These are phyloP conservation scores for Mucor plumbeus DNA, from an alignment of 371 early-diverging fungal genomes.

Conservation along the genomic window DNA sequence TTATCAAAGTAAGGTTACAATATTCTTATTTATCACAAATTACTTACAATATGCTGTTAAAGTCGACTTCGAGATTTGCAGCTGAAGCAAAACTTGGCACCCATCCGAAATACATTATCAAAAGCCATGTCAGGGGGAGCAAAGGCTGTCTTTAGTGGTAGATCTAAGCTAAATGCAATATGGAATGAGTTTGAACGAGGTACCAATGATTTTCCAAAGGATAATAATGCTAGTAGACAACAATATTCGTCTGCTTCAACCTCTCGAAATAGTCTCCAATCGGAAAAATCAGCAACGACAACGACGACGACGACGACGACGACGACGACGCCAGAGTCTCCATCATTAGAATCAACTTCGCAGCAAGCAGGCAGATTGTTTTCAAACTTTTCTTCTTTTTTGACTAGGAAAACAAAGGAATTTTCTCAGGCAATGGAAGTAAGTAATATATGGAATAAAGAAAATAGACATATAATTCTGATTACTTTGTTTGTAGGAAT, in stretches of 20 bases:
- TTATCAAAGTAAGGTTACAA: slow-evolving; percentile 56
- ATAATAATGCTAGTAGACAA: not conserved
- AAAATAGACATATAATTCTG: not conserved
- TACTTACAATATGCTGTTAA: not conserved
- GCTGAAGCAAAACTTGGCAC: slow-evolving; percentile 65
- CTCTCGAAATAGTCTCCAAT: slow-evolving; percentile 1
- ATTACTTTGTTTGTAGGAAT: slow-evolving; percentile 13
- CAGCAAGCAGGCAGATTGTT: slow-evolving; percentile 63
- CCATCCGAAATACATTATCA: slow-evolving; percentile 64
- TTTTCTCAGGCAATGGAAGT: slow-evolving; percentile 58
- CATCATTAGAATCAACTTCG: slow-evolving; percentile 50
- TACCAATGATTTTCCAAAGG: not conserved
- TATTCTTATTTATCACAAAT: not conserved
- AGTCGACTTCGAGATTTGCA: slow-evolving; percentile 61
- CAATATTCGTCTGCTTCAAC: not conserved
- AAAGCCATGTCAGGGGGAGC: slow-evolving; percentile 66
- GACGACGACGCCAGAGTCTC: slow-evolving; percentile 30
- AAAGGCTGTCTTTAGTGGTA: slow-evolving; percentile 55
- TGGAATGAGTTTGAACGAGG: slow-evolving; percentile 54
- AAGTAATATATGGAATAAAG: not conserved
- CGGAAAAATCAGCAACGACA: not conserved
- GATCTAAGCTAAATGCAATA: slow-evolving; percentile 54
- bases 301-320: slow-evolving; percentile 13
- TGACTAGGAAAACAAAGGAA: slow-evolving; percentile 59
- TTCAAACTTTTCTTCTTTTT: slow-evolving; percentile 61